A percentile compares a stretch with the other conserved stretches of the same genome.
These are phyloP conservation scores for Wickerhamomyces hampshirensis DNA, from an alignment of 805 yeast species.

Conservation along the genomic window DNA sequence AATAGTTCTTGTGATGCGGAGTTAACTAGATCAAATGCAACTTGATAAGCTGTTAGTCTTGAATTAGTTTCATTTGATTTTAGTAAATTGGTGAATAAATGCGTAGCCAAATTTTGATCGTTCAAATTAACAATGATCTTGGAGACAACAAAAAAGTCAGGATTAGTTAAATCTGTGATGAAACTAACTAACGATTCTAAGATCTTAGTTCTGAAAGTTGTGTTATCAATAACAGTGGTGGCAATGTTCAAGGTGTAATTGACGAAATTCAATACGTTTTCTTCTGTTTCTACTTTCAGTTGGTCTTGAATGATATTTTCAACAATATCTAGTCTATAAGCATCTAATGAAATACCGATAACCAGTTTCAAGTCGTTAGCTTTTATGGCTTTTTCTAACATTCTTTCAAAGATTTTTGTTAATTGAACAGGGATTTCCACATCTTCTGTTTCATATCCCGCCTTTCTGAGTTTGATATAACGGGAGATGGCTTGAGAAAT, in stretches of 20 bases:
- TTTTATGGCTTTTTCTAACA: slow-evolving; percentile 75
- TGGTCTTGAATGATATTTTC: slow-evolving; percentile 47
- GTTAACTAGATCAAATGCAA: slow-evolving; percentile 90
- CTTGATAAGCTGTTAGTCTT: slow-evolving; percentile 74
- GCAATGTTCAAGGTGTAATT: slow-evolving; percentile 74
- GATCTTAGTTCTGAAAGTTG: slow-evolving; percentile 60
- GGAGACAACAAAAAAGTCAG: slow-evolving; percentile 80
- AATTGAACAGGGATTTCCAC: slow-evolving; percentile 55
- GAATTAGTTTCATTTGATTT: slow-evolving; percentile 33
- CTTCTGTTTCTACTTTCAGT: slow-evolving; percentile 40
- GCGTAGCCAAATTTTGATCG: slow-evolving; percentile 64
- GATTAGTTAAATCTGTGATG: slow-evolving; percentile 50
- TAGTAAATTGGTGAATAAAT: slow-evolving; percentile 60
- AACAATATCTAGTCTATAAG: slow-evolving; percentile 79
- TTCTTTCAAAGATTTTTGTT: slow-evolving; percentile 69
- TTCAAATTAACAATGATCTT: slow-evolving; percentile 87
- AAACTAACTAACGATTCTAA: slow-evolving; percentile 59
- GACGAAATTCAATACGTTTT: slow-evolving; percentile 48
- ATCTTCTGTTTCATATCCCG: slow-evolving; percentile 34
- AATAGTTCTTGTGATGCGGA: slow-evolving; percentile 89
- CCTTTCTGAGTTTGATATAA: slow-evolving; percentile 64
- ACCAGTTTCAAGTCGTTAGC: slow-evolving; percentile 75
- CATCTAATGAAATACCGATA: slow-evolving; percentile 85
- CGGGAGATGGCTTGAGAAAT: slow-evolving; percentile 88
- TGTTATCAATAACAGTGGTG: slow-evolving; percentile 59